Evolutionary conservation across 2,329 filamentous ascomycete genomes (phyloP).

Genomic region (Stachybotrys chlorohalonatus): DNA sequence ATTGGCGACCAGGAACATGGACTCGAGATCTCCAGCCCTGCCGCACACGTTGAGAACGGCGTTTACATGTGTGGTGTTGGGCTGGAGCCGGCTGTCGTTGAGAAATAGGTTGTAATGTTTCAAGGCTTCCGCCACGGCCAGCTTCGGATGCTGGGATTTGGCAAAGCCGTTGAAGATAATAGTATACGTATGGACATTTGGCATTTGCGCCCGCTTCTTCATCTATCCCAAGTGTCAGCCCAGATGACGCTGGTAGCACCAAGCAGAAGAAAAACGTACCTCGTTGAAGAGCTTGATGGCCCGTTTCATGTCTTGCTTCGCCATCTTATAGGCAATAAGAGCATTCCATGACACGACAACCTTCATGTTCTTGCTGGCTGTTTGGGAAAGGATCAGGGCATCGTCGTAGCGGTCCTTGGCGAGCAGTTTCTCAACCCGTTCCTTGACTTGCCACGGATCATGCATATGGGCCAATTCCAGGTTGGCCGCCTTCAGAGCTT

Average conservation of each 20-base stretch:
- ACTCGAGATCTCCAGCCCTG: conserved; percentile 65
- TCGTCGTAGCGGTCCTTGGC: conserved; percentile 51
- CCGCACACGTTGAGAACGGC: conserved; percentile 78
- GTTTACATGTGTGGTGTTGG: conserved; percentile 78
- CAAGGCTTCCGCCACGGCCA: conserved; percentile 59
- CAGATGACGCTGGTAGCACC: neutral
- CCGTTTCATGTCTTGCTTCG: conserved; percentile 46
- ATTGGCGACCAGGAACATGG: conserved; percentile 68
- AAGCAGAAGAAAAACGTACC: conserved; percentile 31
- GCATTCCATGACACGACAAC: conserved; percentile 82
- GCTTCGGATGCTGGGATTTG: conserved; percentile 44
- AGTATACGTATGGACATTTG: conserved; percentile 77
- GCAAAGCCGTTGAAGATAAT: conserved; percentile 71
- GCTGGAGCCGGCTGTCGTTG: conserved; percentile 52
- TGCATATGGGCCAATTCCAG: conserved; percentile 53
- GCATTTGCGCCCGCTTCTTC: conserved; percentile 82
- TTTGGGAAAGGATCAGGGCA: conserved; percentile 58
- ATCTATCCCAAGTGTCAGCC: conserved; percentile 45
- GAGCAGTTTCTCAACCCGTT: conserved; percentile 56
- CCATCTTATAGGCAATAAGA: conserved; percentile 63
- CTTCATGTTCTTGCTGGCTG: conserved; percentile 55
- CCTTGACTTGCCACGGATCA: conserved; percentile 66
- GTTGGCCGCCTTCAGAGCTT: conserved; percentile 28
- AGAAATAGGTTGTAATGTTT: conserved; percentile 70
- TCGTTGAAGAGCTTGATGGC: conserved; percentile 87